Conservation (phyloP, 2,329 filamentous ascomycete genomes). For the Aspergillus piperis region DNA sequence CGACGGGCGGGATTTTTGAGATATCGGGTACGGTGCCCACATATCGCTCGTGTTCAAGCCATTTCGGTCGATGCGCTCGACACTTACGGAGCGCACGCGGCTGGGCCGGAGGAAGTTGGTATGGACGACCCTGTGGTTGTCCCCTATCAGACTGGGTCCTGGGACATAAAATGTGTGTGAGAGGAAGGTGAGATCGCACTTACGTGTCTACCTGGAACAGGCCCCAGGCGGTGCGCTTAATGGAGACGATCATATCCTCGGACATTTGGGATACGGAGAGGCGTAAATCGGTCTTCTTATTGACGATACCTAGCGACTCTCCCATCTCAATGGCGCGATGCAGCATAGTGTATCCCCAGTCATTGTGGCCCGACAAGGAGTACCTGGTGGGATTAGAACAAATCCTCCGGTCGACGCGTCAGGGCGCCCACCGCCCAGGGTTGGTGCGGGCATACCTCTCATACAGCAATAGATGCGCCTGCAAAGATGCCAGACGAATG, state of each 20-base stretch:
- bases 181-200: not conserved
- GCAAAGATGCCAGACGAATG: slow-evolving; percentile 24
- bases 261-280: slow-evolving; percentile 20
- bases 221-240: slow-evolving; percentile 27
- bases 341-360: slow-evolving; percentile 32
- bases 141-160: too few species aligned
- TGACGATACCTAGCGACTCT: slow-evolving; percentile 26
- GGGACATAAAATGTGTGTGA: too few species aligned
- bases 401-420: not conserved
- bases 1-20: slow-evolving; percentile 7
- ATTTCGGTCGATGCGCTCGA: slow-evolving; percentile 16
- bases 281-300: slow-evolving; percentile 13
- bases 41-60: slow-evolving; percentile 1
- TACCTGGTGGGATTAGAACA: slow-evolving; percentile 20
- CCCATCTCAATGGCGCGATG: slow-evolving; percentile 29
- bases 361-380: slow-evolving; percentile 28
- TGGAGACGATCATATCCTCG: slow-evolving; percentile 25
- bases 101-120: slow-evolving; percentile 24
- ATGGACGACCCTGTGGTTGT: slow-evolving; percentile 19
- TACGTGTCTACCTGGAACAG: slow-evolving; percentile 34
- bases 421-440: not conserved
- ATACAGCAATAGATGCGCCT: slow-evolving; percentile 29
- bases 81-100: slow-evolving; percentile 16
- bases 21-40: slow-evolving; percentile 22
- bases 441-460: slow-evolving; percentile 21